Percentiles rank a stretch among this genome's conserved stretches.
phyloP scores from a whole-genome alignment of 164 flowering plant species.

The Vitis amurensis region DNA sequence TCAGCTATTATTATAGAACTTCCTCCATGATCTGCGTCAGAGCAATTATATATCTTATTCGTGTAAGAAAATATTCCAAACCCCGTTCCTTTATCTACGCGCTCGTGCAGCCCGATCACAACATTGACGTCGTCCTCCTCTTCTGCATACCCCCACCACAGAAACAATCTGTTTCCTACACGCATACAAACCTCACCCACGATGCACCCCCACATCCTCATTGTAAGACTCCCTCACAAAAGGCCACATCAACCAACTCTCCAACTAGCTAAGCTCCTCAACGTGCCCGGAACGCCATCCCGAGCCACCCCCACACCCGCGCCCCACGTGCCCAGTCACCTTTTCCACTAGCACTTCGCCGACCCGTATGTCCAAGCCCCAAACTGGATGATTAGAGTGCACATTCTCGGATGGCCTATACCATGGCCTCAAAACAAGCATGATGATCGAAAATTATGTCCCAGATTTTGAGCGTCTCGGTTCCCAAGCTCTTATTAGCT shows the following conservation, averaged over 20 bases:
- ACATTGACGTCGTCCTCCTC: too few relatives aligned
- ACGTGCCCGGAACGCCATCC: too few relatives aligned
- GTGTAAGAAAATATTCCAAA: too few relatives aligned
- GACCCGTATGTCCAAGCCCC: constrained; percentile 2
- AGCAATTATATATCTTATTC: too few relatives aligned
- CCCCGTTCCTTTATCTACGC: too few relatives aligned
- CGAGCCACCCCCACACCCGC: too few relatives aligned
- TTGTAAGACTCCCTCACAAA: constrained; percentile 14
- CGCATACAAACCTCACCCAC: too few relatives aligned
- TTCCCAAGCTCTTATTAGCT: not conserved
- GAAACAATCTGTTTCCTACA: too few relatives aligned
- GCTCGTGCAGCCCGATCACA: too few relatives aligned
- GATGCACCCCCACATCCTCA: constrained; percentile 6
- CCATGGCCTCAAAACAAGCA: not conserved
- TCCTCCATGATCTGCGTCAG: too few relatives aligned
- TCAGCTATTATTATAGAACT: too few relatives aligned
- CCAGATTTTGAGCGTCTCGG: not conserved
- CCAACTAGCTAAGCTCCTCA: constrained; percentile 19
- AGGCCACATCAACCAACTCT: constrained; percentile 30
- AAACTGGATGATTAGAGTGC: not conserved
- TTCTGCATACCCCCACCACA: too few relatives aligned
- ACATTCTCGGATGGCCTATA: constrained; percentile 14
- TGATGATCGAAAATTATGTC: not conserved
- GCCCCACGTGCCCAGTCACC: constrained; percentile 13
- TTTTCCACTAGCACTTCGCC: constrained; percentile 11